Base-by-base conservation (phyloP, 768 basidiomycete species). In the Gloeostereum incarnatum region DNA sequence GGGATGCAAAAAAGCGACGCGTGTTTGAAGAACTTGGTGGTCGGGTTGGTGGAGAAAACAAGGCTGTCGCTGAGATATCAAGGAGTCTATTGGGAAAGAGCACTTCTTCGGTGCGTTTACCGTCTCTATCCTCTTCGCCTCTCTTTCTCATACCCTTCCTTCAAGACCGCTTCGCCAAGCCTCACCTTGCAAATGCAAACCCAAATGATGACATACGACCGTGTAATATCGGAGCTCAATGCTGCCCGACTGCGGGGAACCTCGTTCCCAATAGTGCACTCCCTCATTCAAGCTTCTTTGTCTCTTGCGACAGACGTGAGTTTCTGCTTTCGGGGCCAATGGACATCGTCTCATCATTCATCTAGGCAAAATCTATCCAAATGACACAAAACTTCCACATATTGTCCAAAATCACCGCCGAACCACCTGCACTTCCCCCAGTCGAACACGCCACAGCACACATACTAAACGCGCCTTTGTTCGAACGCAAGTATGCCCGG, bases 121-220 rank as follows among this genome's bases (percentile, higher is more conserved):
- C 8, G 20, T 23, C 10, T 9, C 9, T 10, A 9, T 8, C 17
- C 6, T 36, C 26, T 35, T 10, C 10, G 35, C 11, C 30, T 8
- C 10, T 29, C 31, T 34, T 39, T 18, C 25, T 9, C 21, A 27
- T 25, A n/a, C 11, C 29, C 35, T 42, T 25, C 23, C 14, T 31
- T 29, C 41, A 70, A 62, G 54, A 62, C 63, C 39, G 59, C 65
- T 1, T 62, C 69, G 1, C 77, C 81, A 1, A 76, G 69, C 42
- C 59, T 81, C 16, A 76, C 70, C 10, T 56, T 86, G 27, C 84
- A 88, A 52, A 85, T 85, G 81, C 91, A 93, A 57, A 78, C 73
- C 59, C 88, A 87, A 60, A 92, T 97, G 92, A 89, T 97, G 84
- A 81, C 78, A 9, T 99, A 97, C 56, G 87, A 93, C 63, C 76